phyloP scores from a whole-genome alignment of 805 yeast species.

The Suhomyces pyralidae region DNA sequence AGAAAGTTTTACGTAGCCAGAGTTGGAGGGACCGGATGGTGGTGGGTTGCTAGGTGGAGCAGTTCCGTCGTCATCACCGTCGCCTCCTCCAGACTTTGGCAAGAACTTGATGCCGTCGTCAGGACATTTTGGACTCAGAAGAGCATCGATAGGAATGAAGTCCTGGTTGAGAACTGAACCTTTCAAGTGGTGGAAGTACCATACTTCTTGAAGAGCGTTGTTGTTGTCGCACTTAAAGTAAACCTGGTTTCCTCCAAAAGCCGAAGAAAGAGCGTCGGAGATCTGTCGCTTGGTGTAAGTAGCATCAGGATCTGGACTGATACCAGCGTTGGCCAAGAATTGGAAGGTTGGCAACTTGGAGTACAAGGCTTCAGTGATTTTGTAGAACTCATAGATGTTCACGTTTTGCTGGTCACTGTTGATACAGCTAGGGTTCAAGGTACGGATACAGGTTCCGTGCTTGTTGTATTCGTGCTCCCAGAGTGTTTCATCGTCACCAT shows the following conservation, averaged over 20 bases:
- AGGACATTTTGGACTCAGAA: slow-evolving; percentile 61
- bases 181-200: slow-evolving; percentile 24
- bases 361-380: slow-evolving; percentile 56
- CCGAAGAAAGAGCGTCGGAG: slow-evolving; percentile 47
- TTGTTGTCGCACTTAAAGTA: slow-evolving; percentile 58
- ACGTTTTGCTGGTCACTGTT: slow-evolving; percentile 24
- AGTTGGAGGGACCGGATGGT: slow-evolving; percentile 18
- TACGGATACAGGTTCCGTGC: slow-evolving; percentile 89
- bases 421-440: slow-evolving; percentile 74
- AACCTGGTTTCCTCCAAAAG: slow-evolving; percentile 54
- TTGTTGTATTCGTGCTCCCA: slow-evolving; percentile 95
- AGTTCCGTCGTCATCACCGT: slow-evolving; percentile 3
- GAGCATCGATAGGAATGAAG: slow-evolving; percentile 45
- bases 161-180: slow-evolving; percentile 18
- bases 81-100: slow-evolving; percentile 49
- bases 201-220: slow-evolving; percentile 31
- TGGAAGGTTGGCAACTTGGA: slow-evolving; percentile 62
- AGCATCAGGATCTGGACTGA: slow-evolving; percentile 56
- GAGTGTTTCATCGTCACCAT: slow-evolving; percentile 62
- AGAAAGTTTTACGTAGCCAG: slow-evolving; percentile 43
- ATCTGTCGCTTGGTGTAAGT: slow-evolving; percentile 60
- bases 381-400: slow-evolving; percentile 68
- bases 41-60: slow-evolving; percentile 8
- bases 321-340: slow-evolving; percentile 65
- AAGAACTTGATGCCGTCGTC: slow-evolving; percentile 62